phyloP scores from a whole-genome alignment of 2,329 filamentous ascomycete genomes.

The Cladobotryum mycophilum region DNA sequence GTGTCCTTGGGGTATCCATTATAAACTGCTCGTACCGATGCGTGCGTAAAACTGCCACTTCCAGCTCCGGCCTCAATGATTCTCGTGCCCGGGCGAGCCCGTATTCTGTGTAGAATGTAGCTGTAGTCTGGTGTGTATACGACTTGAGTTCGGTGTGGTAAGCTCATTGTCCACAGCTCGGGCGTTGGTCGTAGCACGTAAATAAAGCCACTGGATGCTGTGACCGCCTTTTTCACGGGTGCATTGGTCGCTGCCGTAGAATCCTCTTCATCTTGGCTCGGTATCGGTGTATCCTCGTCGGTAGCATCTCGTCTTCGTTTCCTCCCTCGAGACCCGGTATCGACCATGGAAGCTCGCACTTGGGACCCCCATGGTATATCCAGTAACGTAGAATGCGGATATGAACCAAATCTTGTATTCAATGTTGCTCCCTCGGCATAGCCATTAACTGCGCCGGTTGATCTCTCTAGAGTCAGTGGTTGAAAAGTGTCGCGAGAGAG shows the following conservation, averaged over 20 bases:
- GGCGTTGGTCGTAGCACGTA: conserved; percentile 75
- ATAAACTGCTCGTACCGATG: conserved; percentile 68
- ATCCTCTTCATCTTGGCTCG: conserved; percentile 29
- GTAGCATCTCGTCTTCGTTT: conserved; percentile 50
- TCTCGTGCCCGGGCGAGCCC: conserved; percentile 63
- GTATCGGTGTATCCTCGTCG: conserved; percentile 37
- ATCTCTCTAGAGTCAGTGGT: conserved; percentile 62
- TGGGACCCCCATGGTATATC: conserved; percentile 85
- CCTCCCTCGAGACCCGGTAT: conserved; percentile 82
- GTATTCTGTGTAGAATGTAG: conserved; percentile 71
- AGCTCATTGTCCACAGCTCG: conserved; percentile 72
- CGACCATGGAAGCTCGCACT: conserved; percentile 79
- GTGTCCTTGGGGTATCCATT: conserved; percentile 55
- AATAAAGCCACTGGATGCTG: conserved; percentile 63
- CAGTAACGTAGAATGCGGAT: conserved; percentile 72
- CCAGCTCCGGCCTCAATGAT: conserved; percentile 78
- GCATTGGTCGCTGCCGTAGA: conserved; percentile 25
- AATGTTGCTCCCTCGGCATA: conserved; percentile 73
- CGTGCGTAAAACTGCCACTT: conserved; percentile 79
- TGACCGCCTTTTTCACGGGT: conserved; percentile 41
- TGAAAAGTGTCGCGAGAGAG: conserved; percentile 81
- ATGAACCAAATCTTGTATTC: conserved; percentile 92
- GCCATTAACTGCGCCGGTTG: conserved; percentile 58
- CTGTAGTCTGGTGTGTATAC: conserved; percentile 85
- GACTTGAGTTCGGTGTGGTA: conserved; percentile 78